A percentile compares a stretch with the other conserved stretches of the same genome.
Evolutionary conservation across 73 alveolate genomes (phyloP).

Genomic region (Urostyla sp.): DNA sequence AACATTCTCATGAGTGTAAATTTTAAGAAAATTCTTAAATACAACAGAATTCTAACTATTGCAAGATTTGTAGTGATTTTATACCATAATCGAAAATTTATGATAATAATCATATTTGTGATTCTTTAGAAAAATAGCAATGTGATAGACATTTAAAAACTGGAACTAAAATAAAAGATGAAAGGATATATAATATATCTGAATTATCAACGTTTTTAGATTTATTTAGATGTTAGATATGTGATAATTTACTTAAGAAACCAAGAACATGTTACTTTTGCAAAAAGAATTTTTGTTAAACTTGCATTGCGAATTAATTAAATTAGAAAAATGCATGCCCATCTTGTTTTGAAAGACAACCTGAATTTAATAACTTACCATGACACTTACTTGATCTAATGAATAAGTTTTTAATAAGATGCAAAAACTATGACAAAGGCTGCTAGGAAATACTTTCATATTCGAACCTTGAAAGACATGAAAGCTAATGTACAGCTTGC

Average conservation of each 20-base stretch:
- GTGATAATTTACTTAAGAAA: not conserved
- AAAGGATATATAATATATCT: not conserved
- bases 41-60: not conserved
- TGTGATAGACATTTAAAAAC: not conserved
- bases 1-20: not conserved
- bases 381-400: not conserved
- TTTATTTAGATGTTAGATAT: not conserved
- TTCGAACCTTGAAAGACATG: not conserved
- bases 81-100: not conserved
- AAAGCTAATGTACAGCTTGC: not conserved
- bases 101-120: not conserved
- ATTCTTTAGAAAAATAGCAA: not conserved
- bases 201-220: not conserved
- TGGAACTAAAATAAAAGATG: not conserved
- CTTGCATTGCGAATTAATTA: slow-evolving; percentile 10
- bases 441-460: not conserved
- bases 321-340: slow-evolving; percentile 4
- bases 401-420: not conserved
- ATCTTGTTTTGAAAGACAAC: not conserved
- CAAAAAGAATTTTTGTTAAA: not conserved
- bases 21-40: not conserved
- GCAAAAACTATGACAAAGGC: slow-evolving; percentile 24
- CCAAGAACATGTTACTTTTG: slow-evolving; percentile 14
- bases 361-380: not conserved
- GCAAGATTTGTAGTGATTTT: not conserved